A percentile compares a stretch with the other conserved stretches of the same genome.
These are phyloP conservation scores for Priceomyces haplophilus DNA, from an alignment of 805 yeast genomes.

Conservation along the genomic window DNA sequence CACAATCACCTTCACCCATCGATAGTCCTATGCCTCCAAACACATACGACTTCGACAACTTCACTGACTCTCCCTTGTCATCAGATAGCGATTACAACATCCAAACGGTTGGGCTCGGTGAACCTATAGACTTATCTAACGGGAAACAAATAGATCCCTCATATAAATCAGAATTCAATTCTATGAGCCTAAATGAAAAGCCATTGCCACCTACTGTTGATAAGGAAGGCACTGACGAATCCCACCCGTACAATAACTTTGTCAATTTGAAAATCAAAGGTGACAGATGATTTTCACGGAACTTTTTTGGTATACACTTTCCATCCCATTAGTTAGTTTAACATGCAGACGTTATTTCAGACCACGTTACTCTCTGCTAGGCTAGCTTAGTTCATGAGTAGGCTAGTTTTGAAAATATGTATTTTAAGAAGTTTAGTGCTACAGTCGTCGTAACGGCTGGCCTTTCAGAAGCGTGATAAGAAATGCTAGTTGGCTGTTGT, in stretches of 20 bases:
- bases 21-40: conserved; percentile 2
- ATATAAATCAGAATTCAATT: conserved; percentile 1
- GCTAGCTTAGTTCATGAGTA: conserved; percentile 1
- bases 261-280: conserved; percentile 3
- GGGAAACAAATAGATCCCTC: not conserved
- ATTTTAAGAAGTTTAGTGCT: not conserved
- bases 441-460: too few species aligned
- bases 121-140: conserved; percentile 2
- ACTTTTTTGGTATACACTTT: not conserved
- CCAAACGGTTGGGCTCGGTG: conserved; percentile 1
- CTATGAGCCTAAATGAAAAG: conserved; percentile 22
- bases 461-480: too few species aligned
- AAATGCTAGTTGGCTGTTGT: too few species aligned
- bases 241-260: conserved; percentile 12
- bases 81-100: conserved; percentile 4
- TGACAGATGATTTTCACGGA: not conserved
- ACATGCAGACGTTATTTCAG: not conserved
- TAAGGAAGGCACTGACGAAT: conserved; percentile 13
- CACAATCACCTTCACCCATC: conserved; percentile 1
- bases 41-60: conserved; percentile 19
- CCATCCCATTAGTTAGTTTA: not conserved
- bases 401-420: not conserved
- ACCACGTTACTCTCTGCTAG: not conserved
- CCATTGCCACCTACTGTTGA: conserved; percentile 22
- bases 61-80: conserved; percentile 6